A percentile compares a stretch with the other conserved stretches of the same genome.
Conservation (phyloP, 177 flowering plant species). For the Vitis hybrid region DNA sequence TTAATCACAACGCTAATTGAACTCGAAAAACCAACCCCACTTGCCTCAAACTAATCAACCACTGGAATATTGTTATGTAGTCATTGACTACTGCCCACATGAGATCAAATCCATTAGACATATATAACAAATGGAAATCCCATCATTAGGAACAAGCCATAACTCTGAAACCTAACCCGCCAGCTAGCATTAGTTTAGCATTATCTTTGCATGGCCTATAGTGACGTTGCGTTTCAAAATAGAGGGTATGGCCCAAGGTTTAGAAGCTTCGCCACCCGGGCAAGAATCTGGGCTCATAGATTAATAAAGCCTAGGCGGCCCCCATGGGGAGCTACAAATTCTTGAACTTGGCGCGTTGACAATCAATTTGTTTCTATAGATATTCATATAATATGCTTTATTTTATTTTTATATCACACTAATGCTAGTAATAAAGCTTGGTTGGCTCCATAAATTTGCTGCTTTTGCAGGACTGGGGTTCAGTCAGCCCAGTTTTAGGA, state of each 20-base stretch:
- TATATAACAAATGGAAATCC: no score
- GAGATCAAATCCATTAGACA: no score
- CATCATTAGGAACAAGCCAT: background rate
- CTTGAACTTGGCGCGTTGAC: conserved; percentile 24
- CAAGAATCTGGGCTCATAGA: conserved; percentile 30
- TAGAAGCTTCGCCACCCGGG: conserved; percentile 47
- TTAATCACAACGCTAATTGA: background rate
- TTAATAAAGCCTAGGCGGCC: background rate
- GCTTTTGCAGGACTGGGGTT: background rate
- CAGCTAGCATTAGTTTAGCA: conserved; percentile 1
- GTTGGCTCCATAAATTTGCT: conserved; percentile 8
- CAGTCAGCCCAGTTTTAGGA: background rate
- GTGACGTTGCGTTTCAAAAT: conserved; percentile 5
- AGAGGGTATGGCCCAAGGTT: conserved; percentile 23
- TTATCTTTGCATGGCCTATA: conserved; percentile 1
- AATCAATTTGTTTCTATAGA: background rate
- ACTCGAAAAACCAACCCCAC: background rate
- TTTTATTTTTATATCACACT: background rate
- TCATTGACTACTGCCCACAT: background rate
- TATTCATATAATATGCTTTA: background rate
- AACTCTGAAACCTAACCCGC: background rate
- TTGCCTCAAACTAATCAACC: background rate
- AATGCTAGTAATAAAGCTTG: background rate
- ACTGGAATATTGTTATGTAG: background rate
- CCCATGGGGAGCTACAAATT: conserved; percentile 5